These are phyloP conservation scores for Suillus lakei DNA, from an alignment of 768 basidiomycete genomes.

Conservation along the genomic window DNA sequence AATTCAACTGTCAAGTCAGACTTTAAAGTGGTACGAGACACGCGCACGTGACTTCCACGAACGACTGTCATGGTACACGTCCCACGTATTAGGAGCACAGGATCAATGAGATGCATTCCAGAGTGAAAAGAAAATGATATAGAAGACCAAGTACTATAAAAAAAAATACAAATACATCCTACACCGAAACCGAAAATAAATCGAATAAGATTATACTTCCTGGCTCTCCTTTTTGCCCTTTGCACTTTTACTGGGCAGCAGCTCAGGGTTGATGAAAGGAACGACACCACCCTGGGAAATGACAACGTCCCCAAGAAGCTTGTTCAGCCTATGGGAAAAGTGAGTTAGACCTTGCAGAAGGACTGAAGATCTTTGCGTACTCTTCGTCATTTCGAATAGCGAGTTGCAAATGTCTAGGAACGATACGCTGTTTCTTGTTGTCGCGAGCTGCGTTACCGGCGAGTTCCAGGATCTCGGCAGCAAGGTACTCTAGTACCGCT, in stretches of 20 bases:
- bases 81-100: background rate
- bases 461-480: constrained; percentile 66
- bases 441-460: constrained; percentile 61
- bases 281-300: constrained; percentile 69
- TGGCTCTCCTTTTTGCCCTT: constrained; percentile 58
- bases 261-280: constrained; percentile 54
- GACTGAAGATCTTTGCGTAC: constrained; percentile 23
- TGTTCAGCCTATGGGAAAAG: constrained; percentile 36
- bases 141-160: constrained; percentile 29
- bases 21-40: background rate
- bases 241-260: constrained; percentile 55
- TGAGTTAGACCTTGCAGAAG: background rate
- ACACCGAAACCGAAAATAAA: constrained; percentile 26
- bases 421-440: constrained; percentile 66
- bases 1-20: too few relatives aligned
- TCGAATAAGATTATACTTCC: constrained; percentile 41
- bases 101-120: background rate
- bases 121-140: constrained; percentile 22
- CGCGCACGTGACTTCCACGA: constrained; percentile 4
- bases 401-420: constrained; percentile 67
- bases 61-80: background rate
- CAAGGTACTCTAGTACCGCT: constrained; percentile 64
- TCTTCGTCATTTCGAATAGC: constrained; percentile 70
- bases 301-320: constrained; percentile 50
- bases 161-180: constrained; percentile 34